Percentiles rank a stretch among this genome's conserved stretches.
These are phyloP conservation scores for Durio zibethinus DNA, from an alignment of 345 rosid genomes.

Conservation along the genomic window DNA sequence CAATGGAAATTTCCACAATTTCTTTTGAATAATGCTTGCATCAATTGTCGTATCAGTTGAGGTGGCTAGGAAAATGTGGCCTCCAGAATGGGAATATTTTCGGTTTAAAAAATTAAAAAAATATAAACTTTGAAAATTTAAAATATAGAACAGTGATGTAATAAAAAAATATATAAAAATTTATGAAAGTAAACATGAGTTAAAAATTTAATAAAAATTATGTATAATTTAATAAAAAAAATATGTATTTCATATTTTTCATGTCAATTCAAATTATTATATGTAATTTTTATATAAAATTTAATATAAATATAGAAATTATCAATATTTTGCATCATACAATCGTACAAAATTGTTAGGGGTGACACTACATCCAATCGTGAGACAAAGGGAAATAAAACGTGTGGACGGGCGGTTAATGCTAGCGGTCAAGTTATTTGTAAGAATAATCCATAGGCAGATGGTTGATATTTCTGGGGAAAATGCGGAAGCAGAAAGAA, in stretches of 20 bases:
- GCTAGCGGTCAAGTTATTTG: not conserved
- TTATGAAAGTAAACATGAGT: no score
- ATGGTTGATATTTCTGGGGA: not conserved
- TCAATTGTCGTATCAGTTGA: not conserved
- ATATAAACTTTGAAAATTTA: not conserved
- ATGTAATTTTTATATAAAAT: no score
- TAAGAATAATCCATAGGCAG: not conserved
- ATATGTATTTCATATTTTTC: no score
- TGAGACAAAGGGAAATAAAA: not conserved
- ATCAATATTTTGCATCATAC: no score
- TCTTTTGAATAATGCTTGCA: not conserved
- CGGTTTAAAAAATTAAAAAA: not conserved
- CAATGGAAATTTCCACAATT: not conserved
- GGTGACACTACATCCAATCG: no score
- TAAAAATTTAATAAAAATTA: no score
- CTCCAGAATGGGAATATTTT: not conserved
- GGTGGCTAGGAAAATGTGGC: not conserved
- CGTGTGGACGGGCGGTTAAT: not conserved
- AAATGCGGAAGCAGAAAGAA: not conserved
- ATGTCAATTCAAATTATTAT: no score
- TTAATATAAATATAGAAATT: no score
- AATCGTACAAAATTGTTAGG: no score
- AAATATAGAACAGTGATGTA: no score
- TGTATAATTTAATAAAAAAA: no score
- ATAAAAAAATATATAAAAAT: no score